Evolutionary conservation across 345 rosid genomes (phyloP), one percentile per base, ranked within the genome.

Genomic region (Carallia pectinifolia): DNA sequence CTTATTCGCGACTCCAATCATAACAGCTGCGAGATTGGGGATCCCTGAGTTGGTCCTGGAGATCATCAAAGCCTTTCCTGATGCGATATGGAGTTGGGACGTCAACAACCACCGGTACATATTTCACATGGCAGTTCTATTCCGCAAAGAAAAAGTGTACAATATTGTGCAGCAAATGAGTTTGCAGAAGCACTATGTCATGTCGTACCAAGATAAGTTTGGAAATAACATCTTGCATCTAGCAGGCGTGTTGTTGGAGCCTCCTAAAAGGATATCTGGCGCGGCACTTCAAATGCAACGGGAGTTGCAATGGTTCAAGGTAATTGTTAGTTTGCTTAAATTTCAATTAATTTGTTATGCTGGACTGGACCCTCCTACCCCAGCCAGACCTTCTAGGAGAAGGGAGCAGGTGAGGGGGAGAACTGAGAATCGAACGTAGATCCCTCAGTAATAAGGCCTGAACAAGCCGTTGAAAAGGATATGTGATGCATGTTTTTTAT

Each of bases 281-380:
- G 53, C 66, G 8, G 67, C 74, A 16, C 34, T 70, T 12, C 73
- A 70, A 34, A 70, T 62, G 67, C 73, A 70, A 29, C 56, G 66
- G 19, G 61, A 37, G 27, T 27, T 70, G 29, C 52, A 30, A 60
- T 70, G 73, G 73, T 70, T 70, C 27, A 61, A 70, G 73, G 73
- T 69, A 9, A 39, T 6, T 59, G 18, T 23, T 23, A 23, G 23
- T 17, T 52, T 47, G 5, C 23, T 17, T 18, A 29, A 30, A 12
- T 4, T 64, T 23, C 23, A 23, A 23, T 23, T 44, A 33, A 33
- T 33, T 33, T 33, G 34, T 33, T 33, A 33, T 4, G 34, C 34
- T 33, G 34, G 34, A 33, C 34, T 4, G 34, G 34, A 33, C 34
- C 23, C 23, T 23, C 23, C 23, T 23, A 23, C 23, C 23, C 23